Conservation (phyloP, 2,329 filamentous ascomycete genomes). For the Herpotrichia juniperi region DNA sequence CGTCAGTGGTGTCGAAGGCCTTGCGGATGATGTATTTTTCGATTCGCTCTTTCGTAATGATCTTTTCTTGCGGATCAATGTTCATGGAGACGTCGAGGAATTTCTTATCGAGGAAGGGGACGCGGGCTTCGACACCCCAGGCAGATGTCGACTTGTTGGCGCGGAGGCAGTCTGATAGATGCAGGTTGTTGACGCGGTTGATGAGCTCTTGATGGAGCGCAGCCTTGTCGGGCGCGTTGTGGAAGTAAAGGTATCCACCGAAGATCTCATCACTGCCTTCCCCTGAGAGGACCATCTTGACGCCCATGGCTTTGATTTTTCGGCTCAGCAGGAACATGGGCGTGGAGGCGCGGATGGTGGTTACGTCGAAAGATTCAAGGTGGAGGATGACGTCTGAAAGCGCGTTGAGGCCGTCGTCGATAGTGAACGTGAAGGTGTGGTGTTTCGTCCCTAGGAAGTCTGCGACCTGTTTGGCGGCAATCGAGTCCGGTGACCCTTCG, state of each 20-base stretch:
- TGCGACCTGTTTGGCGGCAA: constrained; percentile 89
- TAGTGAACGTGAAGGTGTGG: constrained; percentile 97
- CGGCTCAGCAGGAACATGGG: constrained; percentile 97
- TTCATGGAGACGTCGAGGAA: constrained; percentile 94
- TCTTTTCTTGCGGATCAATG: constrained; percentile 92
- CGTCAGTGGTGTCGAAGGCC: constrained; percentile 91
- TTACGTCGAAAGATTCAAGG: constrained; percentile 97
- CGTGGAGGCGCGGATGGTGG: constrained; percentile 96
- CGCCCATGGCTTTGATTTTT: constrained; percentile 99
- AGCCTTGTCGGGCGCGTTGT: constrained; percentile 86
- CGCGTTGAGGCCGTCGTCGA: constrained; percentile 95
- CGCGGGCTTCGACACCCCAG: constrained; percentile 96
- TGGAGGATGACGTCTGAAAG: constrained; percentile 98
- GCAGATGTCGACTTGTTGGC: constrained; percentile 99
- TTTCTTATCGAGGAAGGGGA: constrained; percentile 96
- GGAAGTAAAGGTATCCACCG: constrained; percentile 98
- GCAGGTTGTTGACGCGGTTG: constrained; percentile 92
- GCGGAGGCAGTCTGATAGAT: constrained; percentile 92
- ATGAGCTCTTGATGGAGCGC: constrained; percentile 97
- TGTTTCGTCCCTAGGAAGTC: constrained; percentile 98
- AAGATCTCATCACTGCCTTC: constrained; percentile 99
- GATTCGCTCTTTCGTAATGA: constrained; percentile 87
- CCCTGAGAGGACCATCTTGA: constrained; percentile 98
- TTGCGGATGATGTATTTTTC: constrained; percentile 99
- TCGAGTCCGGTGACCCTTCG: constrained; percentile 88